Conservation (phyloP, 139 green algal genomes). For the Chlamydomonas sp. region DNA sequence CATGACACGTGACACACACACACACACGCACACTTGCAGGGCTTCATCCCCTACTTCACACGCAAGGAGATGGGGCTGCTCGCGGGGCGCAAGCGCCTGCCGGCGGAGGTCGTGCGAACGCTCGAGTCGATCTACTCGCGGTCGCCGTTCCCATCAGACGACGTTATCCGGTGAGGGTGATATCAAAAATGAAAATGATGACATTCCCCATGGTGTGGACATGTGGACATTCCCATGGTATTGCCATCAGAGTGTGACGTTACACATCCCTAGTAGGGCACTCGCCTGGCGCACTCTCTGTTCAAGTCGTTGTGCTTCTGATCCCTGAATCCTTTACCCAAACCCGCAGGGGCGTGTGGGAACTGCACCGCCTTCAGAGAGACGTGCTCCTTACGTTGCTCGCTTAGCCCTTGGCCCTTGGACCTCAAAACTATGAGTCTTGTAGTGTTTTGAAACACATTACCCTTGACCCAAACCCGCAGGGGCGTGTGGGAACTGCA, state of each 20-base stretch:
- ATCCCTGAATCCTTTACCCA: not conserved
- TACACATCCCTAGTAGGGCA: not conserved
- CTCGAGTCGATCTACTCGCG: conserved; percentile 37
- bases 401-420: too few relatives aligned
- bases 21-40: too few relatives aligned
- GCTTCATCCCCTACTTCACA: too few relatives aligned
- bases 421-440: too few relatives aligned
- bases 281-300: too few relatives aligned
- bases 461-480: not conserved
- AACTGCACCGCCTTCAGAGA: too few relatives aligned
- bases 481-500: not conserved
- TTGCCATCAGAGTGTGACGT: not conserved
- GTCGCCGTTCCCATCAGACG: conserved; percentile 30
- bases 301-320: not conserved
- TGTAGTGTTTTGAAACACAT: not conserved
- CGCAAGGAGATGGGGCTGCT: conserved; percentile 30
- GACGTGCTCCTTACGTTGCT: too few relatives aligned
- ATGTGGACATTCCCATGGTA: not conserved
- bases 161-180: conserved; percentile 27
- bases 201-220: too few relatives aligned
- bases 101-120: conserved; percentile 27
- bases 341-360: not conserved
- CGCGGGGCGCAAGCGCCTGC: conserved; percentile 17
- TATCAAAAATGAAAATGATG: not conserved
- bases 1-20: too few relatives aligned